Conservation (phyloP, 352 stramenopile species). For the Globisporangium emineosum region DNA sequence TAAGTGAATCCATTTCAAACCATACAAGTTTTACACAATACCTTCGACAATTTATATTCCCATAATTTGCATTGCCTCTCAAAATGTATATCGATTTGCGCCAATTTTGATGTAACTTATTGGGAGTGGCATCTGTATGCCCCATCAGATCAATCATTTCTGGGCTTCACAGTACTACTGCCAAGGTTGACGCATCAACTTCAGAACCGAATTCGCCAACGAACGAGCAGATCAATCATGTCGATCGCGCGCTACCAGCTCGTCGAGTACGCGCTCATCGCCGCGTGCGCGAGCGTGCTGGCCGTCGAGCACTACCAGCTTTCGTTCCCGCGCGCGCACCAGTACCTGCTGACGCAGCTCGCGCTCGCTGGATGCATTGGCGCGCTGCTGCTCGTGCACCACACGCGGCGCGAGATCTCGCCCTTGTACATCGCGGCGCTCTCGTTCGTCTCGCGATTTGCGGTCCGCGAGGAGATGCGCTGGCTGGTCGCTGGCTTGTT, state of each 20-base stretch:
- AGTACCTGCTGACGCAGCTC: constrained; percentile 10
- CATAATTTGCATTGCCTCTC: no score
- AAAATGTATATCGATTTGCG: no score
- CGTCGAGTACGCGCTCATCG: constrained; percentile 27
- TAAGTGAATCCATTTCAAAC: no score
- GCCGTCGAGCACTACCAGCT: constrained; percentile 5
- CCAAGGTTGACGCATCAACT: background rate
- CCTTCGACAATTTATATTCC: no score
- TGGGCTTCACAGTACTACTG: background rate
- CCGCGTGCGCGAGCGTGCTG: constrained; percentile 9
- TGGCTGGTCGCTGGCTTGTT: constrained; percentile 6
- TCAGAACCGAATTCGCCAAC: background rate
- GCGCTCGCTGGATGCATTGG: constrained; percentile 12
- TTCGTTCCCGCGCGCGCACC: constrained; percentile 10
- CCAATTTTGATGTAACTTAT: no score
- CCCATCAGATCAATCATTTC: background rate
- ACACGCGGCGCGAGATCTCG: constrained; percentile 28
- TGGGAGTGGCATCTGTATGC: no score
- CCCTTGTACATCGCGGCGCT: constrained; percentile 31
- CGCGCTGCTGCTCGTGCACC: constrained; percentile 30
- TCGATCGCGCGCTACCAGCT: constrained; percentile 11
- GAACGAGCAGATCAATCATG: background rate
- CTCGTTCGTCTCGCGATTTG: constrained; percentile 7
- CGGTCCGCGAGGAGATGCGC: constrained; percentile 9
- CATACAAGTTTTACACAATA: no score